phyloP scores from a whole-genome alignment of 305 asterid species.

The Fraxinus sp. region DNA sequence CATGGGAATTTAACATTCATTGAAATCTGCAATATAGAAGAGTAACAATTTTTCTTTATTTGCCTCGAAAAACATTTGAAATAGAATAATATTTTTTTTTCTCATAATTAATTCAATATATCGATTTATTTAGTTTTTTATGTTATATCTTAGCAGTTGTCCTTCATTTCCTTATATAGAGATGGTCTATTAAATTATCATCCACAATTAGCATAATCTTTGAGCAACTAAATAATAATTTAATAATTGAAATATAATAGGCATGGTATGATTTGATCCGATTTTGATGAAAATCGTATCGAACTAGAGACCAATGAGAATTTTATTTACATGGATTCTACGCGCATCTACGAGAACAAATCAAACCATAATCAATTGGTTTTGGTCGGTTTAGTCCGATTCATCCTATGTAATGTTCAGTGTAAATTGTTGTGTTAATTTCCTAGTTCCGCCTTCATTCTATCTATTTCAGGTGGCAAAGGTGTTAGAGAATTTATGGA shows the following conservation, averaged over 20 bases:
- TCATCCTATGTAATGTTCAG: neutral
- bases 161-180: neutral
- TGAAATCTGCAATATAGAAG: neutral
- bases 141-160: neutral
- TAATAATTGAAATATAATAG: too few relatives aligned
- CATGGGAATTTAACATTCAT: neutral
- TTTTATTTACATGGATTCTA: neutral
- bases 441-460: neutral
- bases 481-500: too few relatives aligned
- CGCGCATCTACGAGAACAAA: too few relatives aligned
- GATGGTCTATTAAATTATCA: neutral
- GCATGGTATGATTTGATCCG: neutral
- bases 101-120: neutral
- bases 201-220: neutral
- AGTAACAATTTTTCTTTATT: too few relatives aligned
- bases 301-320: neutral
- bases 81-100: too few relatives aligned
- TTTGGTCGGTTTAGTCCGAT: neutral
- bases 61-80: too few relatives aligned
- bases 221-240: neutral
- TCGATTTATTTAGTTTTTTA: too few relatives aligned
- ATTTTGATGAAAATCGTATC: too few relatives aligned
- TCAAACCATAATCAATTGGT: neutral
- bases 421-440: too few relatives aligned
- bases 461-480: too few relatives aligned